Evolutionary conservation across 2,329 filamentous ascomycete genomes (phyloP), one percentile per base, ranked within the genome.

Genomic region (Penicillium frequentans): DNA sequence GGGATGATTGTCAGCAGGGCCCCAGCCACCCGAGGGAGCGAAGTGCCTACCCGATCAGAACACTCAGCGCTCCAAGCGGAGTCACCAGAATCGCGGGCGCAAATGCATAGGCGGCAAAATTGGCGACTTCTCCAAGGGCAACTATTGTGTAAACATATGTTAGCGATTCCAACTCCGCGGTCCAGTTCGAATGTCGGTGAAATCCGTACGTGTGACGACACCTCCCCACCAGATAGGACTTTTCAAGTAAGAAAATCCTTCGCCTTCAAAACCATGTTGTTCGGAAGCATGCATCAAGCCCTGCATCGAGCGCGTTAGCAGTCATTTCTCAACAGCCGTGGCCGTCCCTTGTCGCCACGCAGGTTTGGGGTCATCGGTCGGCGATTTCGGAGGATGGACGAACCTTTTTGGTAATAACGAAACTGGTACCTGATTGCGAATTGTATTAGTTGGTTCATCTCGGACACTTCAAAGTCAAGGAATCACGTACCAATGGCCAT

Each of bases 391-490:
- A 39, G 31, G 52, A 52, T 19, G 50, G 58, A 73, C 78, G 75
- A 79, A 95, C 90, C 85, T 97, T 98, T 80, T 99, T 99, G 48
- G 96, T 99, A 70, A 99, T 97, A 66, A 99, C 93, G 76, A 99
- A 99, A 84, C 93, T 96, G 51, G 91, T 92, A 71, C 92, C 91
- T 95, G 67, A 35, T 29, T 23, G 26, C 24, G 24, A 24, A 31
- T 47, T 23, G n/a, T 3, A 48, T 60, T 68, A 58, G 66, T 48
- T 51, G 37, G 3, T 5, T 46, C 35, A 8, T 48, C 23, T 14
- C 13, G 23, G 19, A 14, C 11, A 11, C 39, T 13, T 19, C 14
- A 3, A 10, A 31, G 2, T 14, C 33, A n/a, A 33, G 3, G 37
- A 21, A 16, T 35, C 1, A 31, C 54, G 54, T 73, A 77, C 75